These are phyloP conservation scores for Nasturtium officinale DNA, from an alignment of 345 rosid species.

Conservation along the genomic window DNA sequence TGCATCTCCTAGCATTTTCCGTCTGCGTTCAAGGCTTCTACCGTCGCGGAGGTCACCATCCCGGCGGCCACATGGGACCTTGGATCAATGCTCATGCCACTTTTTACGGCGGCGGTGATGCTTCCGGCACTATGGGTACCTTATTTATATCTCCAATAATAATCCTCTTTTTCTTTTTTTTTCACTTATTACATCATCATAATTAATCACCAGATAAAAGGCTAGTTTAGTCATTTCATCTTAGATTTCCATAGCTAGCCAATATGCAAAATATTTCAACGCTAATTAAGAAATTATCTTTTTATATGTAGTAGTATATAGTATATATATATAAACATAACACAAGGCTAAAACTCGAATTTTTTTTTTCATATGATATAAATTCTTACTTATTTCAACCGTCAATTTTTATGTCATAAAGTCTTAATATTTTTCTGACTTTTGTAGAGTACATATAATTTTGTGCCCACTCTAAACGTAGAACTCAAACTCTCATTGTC, in stretches of 20 bases:
- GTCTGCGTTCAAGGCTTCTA: slow-evolving; percentile 24
- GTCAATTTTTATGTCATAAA: not conserved
- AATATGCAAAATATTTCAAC: slow-evolving; percentile 27
- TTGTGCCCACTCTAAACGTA: not conserved
- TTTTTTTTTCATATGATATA: not conserved
- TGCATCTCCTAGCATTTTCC: slow-evolving; percentile 30
- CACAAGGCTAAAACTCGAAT: not conserved
- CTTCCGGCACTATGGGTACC: slow-evolving; percentile 86
- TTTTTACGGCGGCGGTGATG: slow-evolving; percentile 80
- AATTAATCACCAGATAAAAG: not conserved
- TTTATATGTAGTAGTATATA: too few species aligned
- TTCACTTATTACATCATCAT: not conserved
- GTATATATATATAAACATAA: not conserved
- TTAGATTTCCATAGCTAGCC: not conserved
- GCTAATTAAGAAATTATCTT: not conserved
- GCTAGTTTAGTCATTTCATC: not conserved
- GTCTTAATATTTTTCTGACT: too few species aligned
- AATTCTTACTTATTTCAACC: not conserved
- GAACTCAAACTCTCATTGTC: not conserved
- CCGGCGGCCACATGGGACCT: slow-evolving; percentile 49
- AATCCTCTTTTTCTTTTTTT: not conserved
- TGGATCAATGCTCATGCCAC: slow-evolving; percentile 82
- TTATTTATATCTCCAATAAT: slow-evolving; percentile 9
- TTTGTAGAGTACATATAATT: too few species aligned
- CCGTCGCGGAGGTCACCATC: slow-evolving; percentile 37